Evolutionary conservation across 2,329 filamentous ascomycete species (phyloP), one percentile per base, ranked within the genome.

Genomic region (Botryosphaeria dothidea): DNA sequence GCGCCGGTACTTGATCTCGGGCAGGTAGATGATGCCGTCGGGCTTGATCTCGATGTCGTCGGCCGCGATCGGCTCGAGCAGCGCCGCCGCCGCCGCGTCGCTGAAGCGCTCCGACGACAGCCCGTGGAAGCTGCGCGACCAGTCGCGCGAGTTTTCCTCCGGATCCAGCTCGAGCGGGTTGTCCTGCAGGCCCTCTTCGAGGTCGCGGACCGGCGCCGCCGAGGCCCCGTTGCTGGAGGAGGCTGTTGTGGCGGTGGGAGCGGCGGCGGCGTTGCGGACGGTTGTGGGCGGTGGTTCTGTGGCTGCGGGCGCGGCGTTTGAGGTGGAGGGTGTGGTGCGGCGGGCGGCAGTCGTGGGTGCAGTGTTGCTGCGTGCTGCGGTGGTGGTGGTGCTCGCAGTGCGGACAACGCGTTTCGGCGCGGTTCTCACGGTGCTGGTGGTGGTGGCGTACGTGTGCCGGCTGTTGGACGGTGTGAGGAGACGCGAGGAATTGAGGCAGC

Each of bases 41-140:
- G 95, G 94, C 82, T 99, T 99, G 75, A 99, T 90, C 82, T 99
- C 95, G 64, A 99, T 89, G 78, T 98, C 94, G 54, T 89, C 85
- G 0, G 85, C 80, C 62, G 87, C 81, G 13, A 96, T 76, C 1
- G 89, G 88, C 65, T 86, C 82, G 67, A 91, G 85, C 52, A 97
- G 84, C 21, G 92, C 84, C 17, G 87, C 84, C 9, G 86, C 84
- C 62, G 90, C 86, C 77, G 93, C 89, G 51, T 87, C 80, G 3
- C 88, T 82, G 77, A 97, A 96, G 0, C 92, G 85, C 36, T 82
- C 82, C 0, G 85, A 83, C 38, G 89, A 90, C 19, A 97, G 86
- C 13, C 92, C 92, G 77, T 94, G 88, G 82, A 90, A 97, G 15
- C 92, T 96, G 56, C 85, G 88, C 21, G 90, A 87, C 93, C 93